A percentile compares a stretch with the other conserved stretches of the same genome.
Evolutionary conservation across 1,284 basidiomycete species (phyloP).

Genomic region (Mycosarcoma maydis): DNA sequence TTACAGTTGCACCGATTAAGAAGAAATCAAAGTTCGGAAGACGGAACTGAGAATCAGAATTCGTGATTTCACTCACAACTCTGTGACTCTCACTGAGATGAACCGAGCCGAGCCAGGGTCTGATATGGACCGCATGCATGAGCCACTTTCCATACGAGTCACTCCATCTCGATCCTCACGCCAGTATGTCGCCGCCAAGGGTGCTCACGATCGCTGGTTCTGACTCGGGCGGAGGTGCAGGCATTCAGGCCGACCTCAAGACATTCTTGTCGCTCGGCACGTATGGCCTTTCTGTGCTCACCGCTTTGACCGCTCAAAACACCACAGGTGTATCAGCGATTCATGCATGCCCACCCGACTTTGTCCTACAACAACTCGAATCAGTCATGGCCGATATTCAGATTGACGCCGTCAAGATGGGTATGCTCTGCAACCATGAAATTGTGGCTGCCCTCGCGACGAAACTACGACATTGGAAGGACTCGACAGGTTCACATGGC

Average conservation of each 20-base stretch:
- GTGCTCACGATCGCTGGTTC: slow-evolving; percentile 83
- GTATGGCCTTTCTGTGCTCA: slow-evolving; percentile 87
- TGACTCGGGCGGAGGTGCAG: slow-evolving; percentile 87
- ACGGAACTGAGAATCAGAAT: too few species aligned
- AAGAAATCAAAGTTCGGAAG: slow-evolving; percentile 1
- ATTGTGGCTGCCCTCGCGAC: slow-evolving; percentile 68
- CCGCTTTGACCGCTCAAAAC: slow-evolving; percentile 91
- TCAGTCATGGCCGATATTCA: slow-evolving; percentile 81
- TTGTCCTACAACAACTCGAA: slow-evolving; percentile 72
- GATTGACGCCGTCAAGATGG: slow-evolving; percentile 84
- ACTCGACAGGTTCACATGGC: slow-evolving; percentile 4
- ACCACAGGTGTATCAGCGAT: slow-evolving; percentile 80
- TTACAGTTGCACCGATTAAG: neutral
- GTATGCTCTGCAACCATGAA: slow-evolving; percentile 76
- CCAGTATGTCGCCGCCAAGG: slow-evolving; percentile 59
- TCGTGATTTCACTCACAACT: too few species aligned
- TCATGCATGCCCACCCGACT: slow-evolving; percentile 60
- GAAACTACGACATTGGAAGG: slow-evolving; percentile 27
- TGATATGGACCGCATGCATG: neutral
- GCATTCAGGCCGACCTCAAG: slow-evolving; percentile 85
- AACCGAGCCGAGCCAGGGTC: neutral
- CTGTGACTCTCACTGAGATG: too few species aligned
- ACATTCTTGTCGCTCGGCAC: slow-evolving; percentile 77
- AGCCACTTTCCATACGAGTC: neutral
- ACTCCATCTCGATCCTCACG: too few species aligned